Percentiles rank a stretch among this genome's conserved stretches.
phyloP scores from a whole-genome alignment of 2,329 filamentous ascomycete genomes.

The Nemania bipapillata region DNA sequence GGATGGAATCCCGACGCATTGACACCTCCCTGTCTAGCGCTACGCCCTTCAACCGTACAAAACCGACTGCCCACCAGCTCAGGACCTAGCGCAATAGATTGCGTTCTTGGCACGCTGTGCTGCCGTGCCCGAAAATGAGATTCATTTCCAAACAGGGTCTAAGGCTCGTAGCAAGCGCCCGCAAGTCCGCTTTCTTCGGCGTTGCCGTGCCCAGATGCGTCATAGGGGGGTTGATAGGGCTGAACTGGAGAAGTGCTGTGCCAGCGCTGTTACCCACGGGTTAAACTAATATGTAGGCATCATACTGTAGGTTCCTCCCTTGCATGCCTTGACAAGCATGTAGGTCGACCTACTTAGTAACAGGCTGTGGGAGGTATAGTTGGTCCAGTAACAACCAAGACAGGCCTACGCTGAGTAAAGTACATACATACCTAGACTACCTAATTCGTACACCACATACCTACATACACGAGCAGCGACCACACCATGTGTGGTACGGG shows the following conservation, averaged over 20 bases:
- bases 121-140: constrained; percentile 31
- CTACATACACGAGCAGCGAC: constrained; percentile 15
- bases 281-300: background rate
- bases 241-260: constrained; percentile 35
- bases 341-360: no score
- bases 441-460: background rate
- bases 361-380: no score
- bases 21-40: constrained; percentile 26
- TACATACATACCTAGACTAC: background rate
- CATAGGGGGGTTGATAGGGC: constrained; percentile 41
- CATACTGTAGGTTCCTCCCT: no score
- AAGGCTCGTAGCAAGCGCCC: constrained; percentile 24
- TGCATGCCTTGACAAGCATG: no score
- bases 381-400: no score
- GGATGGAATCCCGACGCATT: constrained; percentile 39
- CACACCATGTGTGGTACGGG: constrained; percentile 20
- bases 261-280: constrained; percentile 14
- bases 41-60: constrained; percentile 9
- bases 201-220: constrained; percentile 41
- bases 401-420: constrained; percentile 2
- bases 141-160: constrained; percentile 23
- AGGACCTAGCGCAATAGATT: constrained; percentile 12
- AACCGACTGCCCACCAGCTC: constrained; percentile 1
- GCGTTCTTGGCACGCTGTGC: constrained; percentile 18
- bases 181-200: constrained; percentile 33